phyloP scores from a whole-genome alignment of 768 basidiomycete species.

The Russula griseocarnosa region DNA sequence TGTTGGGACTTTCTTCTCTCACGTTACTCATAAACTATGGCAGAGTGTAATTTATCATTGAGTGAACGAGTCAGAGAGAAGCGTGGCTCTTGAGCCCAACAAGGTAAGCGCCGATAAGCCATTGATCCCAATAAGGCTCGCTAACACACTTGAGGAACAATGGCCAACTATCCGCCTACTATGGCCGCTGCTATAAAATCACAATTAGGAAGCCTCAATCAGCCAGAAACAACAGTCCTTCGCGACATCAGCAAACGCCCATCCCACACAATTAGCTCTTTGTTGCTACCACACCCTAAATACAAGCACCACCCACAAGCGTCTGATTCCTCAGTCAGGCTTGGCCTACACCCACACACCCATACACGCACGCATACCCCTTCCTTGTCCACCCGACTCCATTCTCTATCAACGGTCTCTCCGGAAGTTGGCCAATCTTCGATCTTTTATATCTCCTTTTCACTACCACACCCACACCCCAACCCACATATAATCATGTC shows the following conservation, averaged over 20 bases:
- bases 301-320: slow-evolving; percentile 6
- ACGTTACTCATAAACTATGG: background rate
- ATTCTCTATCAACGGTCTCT: background rate
- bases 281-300: slow-evolving; percentile 8
- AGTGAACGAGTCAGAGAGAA: background rate
- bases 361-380: background rate
- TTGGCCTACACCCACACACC: slow-evolving; percentile 17
- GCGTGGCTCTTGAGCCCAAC: background rate
- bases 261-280: slow-evolving; percentile 17
- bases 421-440: background rate
- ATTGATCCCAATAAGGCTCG: slow-evolving; percentile 11
- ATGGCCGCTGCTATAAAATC: slow-evolving; percentile 10
- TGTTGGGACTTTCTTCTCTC: background rate
- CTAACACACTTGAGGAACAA: background rate
- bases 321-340: slow-evolving; percentile 27
- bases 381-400: background rate
- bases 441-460: background rate
- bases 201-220: slow-evolving; percentile 23
- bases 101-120: background rate
- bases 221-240: slow-evolving; percentile 17
- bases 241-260: background rate
- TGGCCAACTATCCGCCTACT: background rate
- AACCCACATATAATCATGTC: slow-evolving; percentile 30
- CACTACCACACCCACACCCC: background rate
- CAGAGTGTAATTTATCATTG: slow-evolving; percentile 19